These are phyloP conservation scores for Orobanche coerulescens DNA, from an alignment of 257 asterid genomes.

Conservation along the genomic window DNA sequence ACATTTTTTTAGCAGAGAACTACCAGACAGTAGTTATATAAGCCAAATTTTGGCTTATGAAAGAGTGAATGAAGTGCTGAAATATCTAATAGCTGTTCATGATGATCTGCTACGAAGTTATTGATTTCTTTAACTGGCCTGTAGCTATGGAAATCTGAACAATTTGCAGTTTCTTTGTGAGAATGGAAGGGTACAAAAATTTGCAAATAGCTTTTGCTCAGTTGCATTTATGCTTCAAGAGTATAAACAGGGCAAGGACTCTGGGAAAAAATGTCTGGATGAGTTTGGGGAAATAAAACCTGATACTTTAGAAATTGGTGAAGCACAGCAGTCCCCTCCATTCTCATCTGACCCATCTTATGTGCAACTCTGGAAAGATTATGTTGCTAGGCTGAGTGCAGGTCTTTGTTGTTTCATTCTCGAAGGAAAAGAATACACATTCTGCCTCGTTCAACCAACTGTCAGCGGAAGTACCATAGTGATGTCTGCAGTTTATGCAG, in stretches of 20 bases:
- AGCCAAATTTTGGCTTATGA: slow-evolving; percentile 14
- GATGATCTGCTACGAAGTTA: slow-evolving; percentile 11
- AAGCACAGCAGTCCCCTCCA: slow-evolving; percentile 31
- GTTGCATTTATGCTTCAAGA: slow-evolving; percentile 87
- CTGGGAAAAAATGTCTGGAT: slow-evolving; percentile 27
- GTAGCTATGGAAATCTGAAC: slow-evolving; percentile 86
- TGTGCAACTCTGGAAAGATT: slow-evolving; percentile 56
- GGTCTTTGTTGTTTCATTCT: slow-evolving; percentile 69
- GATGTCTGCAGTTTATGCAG: slow-evolving; percentile 69
- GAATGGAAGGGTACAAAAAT: slow-evolving; percentile 93
- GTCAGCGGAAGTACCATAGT: slow-evolving; percentile 44
- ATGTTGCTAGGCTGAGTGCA: slow-evolving; percentile 65
- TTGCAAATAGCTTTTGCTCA: slow-evolving; percentile 97
- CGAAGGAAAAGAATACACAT: slow-evolving; percentile 46
- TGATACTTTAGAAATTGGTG: slow-evolving; percentile 29
- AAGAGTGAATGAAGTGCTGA: slow-evolving; percentile 8
- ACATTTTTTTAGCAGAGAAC: not conserved
- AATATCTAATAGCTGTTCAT: slow-evolving; percentile 10
- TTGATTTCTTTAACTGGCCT: slow-evolving; percentile 51
- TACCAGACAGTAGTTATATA: not conserved
- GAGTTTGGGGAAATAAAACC: slow-evolving; percentile 32
- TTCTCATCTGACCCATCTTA: slow-evolving; percentile 30
- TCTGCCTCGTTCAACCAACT: slow-evolving; percentile 33
- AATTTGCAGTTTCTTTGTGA: slow-evolving; percentile 94
- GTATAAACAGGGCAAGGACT: slow-evolving; percentile 31